Base-by-base conservation (phyloP, 306 rosid species). In the Coriaria nepalensis region DNA sequence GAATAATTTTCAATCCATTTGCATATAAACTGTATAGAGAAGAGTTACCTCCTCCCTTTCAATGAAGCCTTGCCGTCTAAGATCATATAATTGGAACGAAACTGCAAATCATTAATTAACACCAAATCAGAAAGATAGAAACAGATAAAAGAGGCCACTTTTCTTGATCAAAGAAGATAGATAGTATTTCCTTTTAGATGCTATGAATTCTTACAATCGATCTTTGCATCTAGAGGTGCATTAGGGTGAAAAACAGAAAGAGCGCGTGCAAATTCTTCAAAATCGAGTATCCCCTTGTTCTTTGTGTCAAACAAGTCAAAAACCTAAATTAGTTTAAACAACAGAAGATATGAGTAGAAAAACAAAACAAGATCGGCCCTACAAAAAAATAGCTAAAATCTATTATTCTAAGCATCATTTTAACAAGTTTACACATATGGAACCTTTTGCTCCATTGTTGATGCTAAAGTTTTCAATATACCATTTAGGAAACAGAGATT, bases 201-300 rank as follows among this genome's bases (percentile, higher is more conserved):
- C 43, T 13, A 38, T 65, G 33, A 36, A 50, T 44, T 53, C 93
- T 71, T 73, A 85, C 95, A 81, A 6, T 78, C 83, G 49, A 81
- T 81, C 73, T 86, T 86, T 44, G 73, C 83, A 46, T 78, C 86
- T 37, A 74, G 47, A 38, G 79, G 55, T 55, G 95, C 95, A 64
- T 60, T 78, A 38, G 93, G 95, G 66, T 86, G 95, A 64, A 86
- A 86, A 67, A 81, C 73, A 10, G 95, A 86, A 40, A 86, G 79
- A 63, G 93, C 81, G 60, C 64, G 80, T 7, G 86, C 95, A 73
- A 86, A 86, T 65, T 74, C 88, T 49, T 71, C 71, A 63, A 86
- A 86, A 73, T 70, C 83, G 42, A 86, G 88, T 53, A 65, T 67
- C 42, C 93, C 93, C 49, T 61, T 64, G 29, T 81, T 82, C 59